These are phyloP conservation scores for Aspergillus eucalypticola DNA, from an alignment of 2,329 filamentous ascomycete species.

Conservation along the genomic window DNA sequence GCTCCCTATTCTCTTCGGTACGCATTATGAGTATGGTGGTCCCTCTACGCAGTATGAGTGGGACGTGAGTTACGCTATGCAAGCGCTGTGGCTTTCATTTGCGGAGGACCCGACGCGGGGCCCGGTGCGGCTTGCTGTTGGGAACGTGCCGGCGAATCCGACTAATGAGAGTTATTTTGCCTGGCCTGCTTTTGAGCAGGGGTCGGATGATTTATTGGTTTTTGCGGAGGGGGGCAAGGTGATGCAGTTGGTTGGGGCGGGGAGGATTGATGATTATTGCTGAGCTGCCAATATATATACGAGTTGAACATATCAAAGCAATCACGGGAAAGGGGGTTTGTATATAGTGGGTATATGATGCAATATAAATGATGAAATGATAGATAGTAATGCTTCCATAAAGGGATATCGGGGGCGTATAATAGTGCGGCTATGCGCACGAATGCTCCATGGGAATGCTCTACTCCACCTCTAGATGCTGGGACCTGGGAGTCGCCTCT, in stretches of 20 bases:
- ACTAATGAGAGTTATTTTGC: neutral
- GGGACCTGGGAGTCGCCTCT: neutral
- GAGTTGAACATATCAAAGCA: no score
- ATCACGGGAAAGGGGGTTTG: no score
- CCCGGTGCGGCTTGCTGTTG: neutral
- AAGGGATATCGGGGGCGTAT: no score
- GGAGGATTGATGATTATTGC: conserved; percentile 2
- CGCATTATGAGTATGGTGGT: neutral
- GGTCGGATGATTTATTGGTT: neutral
- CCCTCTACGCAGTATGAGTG: conserved; percentile 2
- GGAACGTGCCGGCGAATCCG: neutral
- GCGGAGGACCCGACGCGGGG: neutral
- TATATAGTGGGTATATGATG: no score
- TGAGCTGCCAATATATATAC: neutral
- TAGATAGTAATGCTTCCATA: no score
- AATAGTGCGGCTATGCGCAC: neutral
- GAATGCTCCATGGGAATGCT: neutral
- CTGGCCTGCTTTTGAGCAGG: neutral
- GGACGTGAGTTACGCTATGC: conserved; percentile 5
- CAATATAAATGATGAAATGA: no score
- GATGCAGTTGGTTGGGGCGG: neutral
- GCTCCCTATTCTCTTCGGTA: conserved; percentile 7
- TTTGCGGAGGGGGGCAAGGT: neutral
- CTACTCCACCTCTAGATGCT: neutral
- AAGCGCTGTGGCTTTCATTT: conserved; percentile 3